phyloP scores from a whole-genome alignment of 116 monocot species.

The Trichopus zeylanicus region DNA sequence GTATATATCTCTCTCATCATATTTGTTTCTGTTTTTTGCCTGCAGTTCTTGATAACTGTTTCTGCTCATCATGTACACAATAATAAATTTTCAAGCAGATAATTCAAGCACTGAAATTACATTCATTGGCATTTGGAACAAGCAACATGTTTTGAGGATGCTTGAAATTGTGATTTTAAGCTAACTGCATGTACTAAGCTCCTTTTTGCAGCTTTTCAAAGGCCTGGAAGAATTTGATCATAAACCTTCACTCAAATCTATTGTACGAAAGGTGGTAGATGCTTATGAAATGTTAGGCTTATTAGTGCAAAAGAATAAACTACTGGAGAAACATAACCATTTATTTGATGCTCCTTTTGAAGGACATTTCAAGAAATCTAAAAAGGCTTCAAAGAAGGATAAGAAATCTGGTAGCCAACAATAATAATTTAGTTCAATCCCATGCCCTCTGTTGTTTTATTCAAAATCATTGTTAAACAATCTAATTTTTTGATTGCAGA shows the following conservation, averaged over 20 bases:
- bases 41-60: not conserved
- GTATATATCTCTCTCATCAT: slow-evolving; percentile 19
- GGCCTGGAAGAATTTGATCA: slow-evolving; percentile 69
- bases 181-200: too few species aligned
- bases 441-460: not conserved
- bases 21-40: not conserved
- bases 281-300: slow-evolving; percentile 77
- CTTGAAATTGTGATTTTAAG: too few species aligned
- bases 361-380: slow-evolving; percentile 20
- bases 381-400: slow-evolving; percentile 17
- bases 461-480: not conserved
- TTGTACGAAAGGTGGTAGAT: slow-evolving; percentile 83
- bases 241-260: slow-evolving; percentile 62
- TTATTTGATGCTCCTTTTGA: slow-evolving; percentile 27
- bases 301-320: slow-evolving; percentile 51
- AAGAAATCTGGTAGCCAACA: slow-evolving; percentile 22
- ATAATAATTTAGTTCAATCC: not conserved
- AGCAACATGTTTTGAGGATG: too few species aligned
- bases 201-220: slow-evolving; percentile 57
- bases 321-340: slow-evolving; percentile 59
- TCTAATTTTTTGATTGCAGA: not conserved
- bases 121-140: too few species aligned
- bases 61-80: not conserved
- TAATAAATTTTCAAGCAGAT: not conserved
- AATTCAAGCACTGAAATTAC: too few species aligned